phyloP scores from a whole-genome alignment of 2,329 filamentous ascomycete species.

The Venturiaceae sp. region DNA sequence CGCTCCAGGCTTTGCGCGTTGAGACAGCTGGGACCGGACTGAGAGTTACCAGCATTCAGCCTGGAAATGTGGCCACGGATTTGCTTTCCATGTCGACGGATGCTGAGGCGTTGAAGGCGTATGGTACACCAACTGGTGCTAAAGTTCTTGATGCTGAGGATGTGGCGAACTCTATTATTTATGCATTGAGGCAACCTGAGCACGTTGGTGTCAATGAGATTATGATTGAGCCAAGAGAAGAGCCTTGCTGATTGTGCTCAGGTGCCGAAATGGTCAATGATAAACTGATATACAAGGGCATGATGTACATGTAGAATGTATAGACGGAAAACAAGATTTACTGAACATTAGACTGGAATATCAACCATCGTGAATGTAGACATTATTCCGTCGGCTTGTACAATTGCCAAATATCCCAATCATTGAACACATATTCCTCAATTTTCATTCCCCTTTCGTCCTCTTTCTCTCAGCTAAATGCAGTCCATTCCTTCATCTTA shows the following conservation, averaged over 20 bases:
- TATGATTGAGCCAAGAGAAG: slow-evolving; percentile 66
- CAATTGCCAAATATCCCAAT: too few species aligned
- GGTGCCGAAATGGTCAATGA: too few species aligned
- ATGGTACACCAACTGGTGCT: slow-evolving; percentile 63
- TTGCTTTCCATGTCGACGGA: slow-evolving; percentile 68
- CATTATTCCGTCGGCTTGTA: too few species aligned
- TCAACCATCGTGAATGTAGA: too few species aligned
- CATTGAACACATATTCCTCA: too few species aligned
- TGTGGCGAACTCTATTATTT: slow-evolving; percentile 63
- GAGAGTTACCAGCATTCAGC: slow-evolving; percentile 65
- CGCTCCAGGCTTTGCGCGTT: slow-evolving; percentile 62
- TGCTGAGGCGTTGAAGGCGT: slow-evolving; percentile 67
- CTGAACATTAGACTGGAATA: too few species aligned
- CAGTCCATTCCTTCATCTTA: too few species aligned
- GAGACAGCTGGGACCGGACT: slow-evolving; percentile 68
- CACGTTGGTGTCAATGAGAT: slow-evolving; percentile 76
- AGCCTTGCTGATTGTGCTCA: slow-evolving; percentile 51
- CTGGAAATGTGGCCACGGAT: slow-evolving; percentile 67
- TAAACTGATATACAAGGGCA: too few species aligned
- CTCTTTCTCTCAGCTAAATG: too few species aligned
- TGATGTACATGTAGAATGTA: too few species aligned
- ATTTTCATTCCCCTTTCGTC: too few species aligned
- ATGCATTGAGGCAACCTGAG: slow-evolving; percentile 61
- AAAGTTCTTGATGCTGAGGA: slow-evolving; percentile 66
- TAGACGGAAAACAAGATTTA: too few species aligned